Evolutionary conservation across 345 rosid genomes (phyloP).

Genomic region (Nephelium lappaceum): DNA sequence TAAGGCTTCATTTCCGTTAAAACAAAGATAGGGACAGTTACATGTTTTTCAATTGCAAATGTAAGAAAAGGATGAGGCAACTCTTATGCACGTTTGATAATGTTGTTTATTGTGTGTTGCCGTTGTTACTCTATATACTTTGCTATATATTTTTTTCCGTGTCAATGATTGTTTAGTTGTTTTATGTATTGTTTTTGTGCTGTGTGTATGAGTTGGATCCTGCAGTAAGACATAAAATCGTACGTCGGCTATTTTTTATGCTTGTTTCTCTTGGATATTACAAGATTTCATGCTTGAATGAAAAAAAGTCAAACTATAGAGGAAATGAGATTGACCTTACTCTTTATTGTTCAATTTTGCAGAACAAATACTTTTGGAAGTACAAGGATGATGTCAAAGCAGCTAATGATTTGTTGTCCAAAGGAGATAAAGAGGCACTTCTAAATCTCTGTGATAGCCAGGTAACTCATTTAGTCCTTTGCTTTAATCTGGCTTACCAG

Average conservation of each 20-base stretch:
- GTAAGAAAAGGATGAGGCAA: conserved; percentile 9
- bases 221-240: too few relatives aligned
- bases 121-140: background rate
- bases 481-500: conserved; percentile 5
- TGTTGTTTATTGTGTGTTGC: background rate
- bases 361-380: conserved; percentile 62
- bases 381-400: conserved; percentile 61
- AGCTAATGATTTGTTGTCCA: conserved; percentile 58
- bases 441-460: conserved; percentile 63
- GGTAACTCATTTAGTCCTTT: conserved; percentile 40
- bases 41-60: background rate
- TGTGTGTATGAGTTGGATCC: background rate
- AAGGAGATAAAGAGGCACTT: conserved; percentile 59
- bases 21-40: background rate
- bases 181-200: background rate
- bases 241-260: background rate
- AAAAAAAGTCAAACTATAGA: background rate
- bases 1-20: background rate
- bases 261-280: conserved; percentile 13
- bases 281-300: background rate
- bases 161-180: too few relatives aligned
- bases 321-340: conserved; percentile 10
- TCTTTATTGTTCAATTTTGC: conserved; percentile 28
- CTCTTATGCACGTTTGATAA: background rate
- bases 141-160: background rate